Evolutionary conservation across 352 stramenopile genomes (phyloP), one percentile per base, ranked within the genome.

Genomic region (Pythium sukuiense): DNA sequence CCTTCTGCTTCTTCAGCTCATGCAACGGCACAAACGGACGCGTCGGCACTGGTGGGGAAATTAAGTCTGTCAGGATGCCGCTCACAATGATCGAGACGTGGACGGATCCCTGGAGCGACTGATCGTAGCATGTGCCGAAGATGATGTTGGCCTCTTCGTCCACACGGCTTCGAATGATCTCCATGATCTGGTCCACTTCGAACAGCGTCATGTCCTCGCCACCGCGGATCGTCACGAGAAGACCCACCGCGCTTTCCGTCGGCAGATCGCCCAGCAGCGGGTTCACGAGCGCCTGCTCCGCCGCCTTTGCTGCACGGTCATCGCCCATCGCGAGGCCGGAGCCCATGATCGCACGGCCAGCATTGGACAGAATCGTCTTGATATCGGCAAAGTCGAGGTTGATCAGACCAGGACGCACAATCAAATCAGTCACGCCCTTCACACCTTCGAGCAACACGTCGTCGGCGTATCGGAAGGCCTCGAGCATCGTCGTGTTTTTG

Each of bases 301-400:
- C 96, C 14, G 96, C 94, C 74, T 97, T 90, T 37, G 81, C 77
- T 2, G 96, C 96, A 16, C 95, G 83, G 6, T 83, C 83, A n/a
- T 93, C 81, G 14, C 75, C 84, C 3, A 65, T 82, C 8, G 85
- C 81, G 35, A 76, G 74, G 13, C 96, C 96, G 6, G 97, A 98
- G 57, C 96, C 96, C 96, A 99, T 99, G 49, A 99, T 90, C 20
- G 96, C 96, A 14, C 93, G 95, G 0, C 96, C 96, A 6, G 95
- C 95, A 72, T 96, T 93, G 35, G 89, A 93, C 69, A 99, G 89
- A 57, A 99, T 97, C 12, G 93, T 95, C 66, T 97, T 92, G 60
- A 99, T 98, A 75, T 99, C 96, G 26, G 96, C 96, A 81, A 99
- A 99, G 73, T 99, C 96, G 16, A 99, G 79, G 71, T 99, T 99